Base-by-base conservation (phyloP, 2,329 filamentous ascomycete species). In the Fusarium graminum region DNA sequence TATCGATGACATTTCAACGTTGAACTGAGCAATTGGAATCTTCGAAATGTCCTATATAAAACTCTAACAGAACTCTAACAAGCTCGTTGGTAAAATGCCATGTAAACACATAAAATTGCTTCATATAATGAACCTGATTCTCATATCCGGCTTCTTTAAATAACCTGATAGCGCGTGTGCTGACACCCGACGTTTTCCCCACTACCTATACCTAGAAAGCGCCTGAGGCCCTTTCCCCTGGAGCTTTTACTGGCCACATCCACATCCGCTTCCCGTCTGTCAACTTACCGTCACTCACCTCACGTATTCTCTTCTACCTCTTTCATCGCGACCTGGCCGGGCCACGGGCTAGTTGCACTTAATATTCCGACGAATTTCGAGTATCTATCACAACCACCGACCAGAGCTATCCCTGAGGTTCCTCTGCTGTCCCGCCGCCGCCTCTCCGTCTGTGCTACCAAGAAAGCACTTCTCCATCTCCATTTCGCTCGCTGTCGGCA, bases 271-370 rank as follows among this genome's bases (percentile, higher is more conserved):
- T 56, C 65, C 60, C 61, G 59, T 43, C 26, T 40, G 52, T 63
- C 62, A 67, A 74, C 65, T 63, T 65, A 64, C 59, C 56, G 54
- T 67, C 57, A 64, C 57, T 66, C 59, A 63, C 59, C 59, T 63
- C 59, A 63, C 51, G 36, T 70, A 61, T 63, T 62, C 60, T 59
- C 53, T 66, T 61, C 60, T 57, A 65, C 66, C 65, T 70, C 59
- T 64, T 66, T 60, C 63, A 72, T 73, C 71, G 69, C 70, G 72
- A 78, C 70, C 73, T 72, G 73, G 76, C 76, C 74, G 75, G 77
- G 75, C 76, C 75, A 75, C 76, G 74, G 75, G 76, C 74, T 72
- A 72, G 70, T 73, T 77, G 70, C 73, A 72, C 57, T 52, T 63
- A 76, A 53, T 60, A 53, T 59, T 46, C 45, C 46, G 58, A 60